These are phyloP conservation scores for Alternaria ventricosa DNA, from an alignment of 2,329 filamentous ascomycete species.

Conservation along the genomic window DNA sequence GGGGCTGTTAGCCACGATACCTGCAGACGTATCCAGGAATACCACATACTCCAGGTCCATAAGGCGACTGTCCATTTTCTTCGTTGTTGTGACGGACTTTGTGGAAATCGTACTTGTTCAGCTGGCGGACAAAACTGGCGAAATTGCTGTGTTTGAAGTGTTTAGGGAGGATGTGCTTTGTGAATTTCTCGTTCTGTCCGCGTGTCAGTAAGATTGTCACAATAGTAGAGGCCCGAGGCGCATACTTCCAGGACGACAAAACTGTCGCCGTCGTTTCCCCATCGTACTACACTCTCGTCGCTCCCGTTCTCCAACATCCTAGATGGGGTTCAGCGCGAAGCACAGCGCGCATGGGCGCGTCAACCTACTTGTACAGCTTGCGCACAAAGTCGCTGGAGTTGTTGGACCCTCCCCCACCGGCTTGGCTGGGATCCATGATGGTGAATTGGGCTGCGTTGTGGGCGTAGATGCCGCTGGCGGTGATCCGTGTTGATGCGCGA, in stretches of 20 bases:
- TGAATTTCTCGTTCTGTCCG: constrained; percentile 92
- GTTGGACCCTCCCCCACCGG: constrained; percentile 61
- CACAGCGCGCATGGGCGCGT: neutral
- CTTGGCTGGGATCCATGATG: constrained; percentile 44
- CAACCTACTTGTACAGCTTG: constrained; percentile 91
- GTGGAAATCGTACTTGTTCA: constrained; percentile 99
- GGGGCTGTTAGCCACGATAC: constrained; percentile 20
- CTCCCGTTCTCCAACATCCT: constrained; percentile 97
- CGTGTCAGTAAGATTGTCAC: constrained; percentile 18
- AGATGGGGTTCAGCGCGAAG: constrained; percentile 39
- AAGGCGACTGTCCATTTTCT: constrained; percentile 80
- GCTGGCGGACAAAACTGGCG: constrained; percentile 91
- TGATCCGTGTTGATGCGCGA: constrained; percentile 13
- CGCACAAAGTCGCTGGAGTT: constrained; percentile 98
- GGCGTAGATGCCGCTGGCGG: constrained; percentile 4
- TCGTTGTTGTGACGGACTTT: constrained; percentile 94
- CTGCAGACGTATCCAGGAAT: neutral
- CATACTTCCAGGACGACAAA: constrained; percentile 95
- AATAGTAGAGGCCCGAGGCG: constrained; percentile 2
- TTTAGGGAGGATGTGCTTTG: constrained; percentile 93
- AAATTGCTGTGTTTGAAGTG: constrained; percentile 99
- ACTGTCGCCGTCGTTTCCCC: constrained; percentile 92
- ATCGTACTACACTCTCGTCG: constrained; percentile 90
- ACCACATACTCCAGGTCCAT: constrained; percentile 72
- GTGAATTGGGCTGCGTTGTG: neutral